Base-by-base conservation (phyloP, 495 filamentous ascomycete species). In the Clavariopsis aquatica region DNA sequence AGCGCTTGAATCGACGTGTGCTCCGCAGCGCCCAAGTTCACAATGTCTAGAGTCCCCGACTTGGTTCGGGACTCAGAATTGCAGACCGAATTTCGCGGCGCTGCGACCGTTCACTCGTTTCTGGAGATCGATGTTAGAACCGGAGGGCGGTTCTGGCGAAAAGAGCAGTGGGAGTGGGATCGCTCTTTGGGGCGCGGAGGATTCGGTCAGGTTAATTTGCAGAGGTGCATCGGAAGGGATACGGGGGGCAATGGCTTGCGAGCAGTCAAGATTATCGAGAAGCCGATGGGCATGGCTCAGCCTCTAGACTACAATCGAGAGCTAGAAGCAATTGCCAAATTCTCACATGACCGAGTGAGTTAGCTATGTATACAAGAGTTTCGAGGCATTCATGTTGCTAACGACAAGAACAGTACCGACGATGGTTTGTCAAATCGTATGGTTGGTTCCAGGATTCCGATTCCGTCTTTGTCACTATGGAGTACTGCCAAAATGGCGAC, bases 401-500 rank as follows among this genome's bases (percentile, higher is more conserved):
- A 60, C 23, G 31, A 17, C 26, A 29, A 52, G 13, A 52, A 26
- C 36, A 71, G 68, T 71, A 71, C 36, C 26, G 63, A 3, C 8
- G 17, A 4, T 66, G 47, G 43, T 71, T 71, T 47, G 66, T 65
- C 15, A 20, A 65, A 46, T 68, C 54, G 2, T 66, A 52, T 57
- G 68, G 68, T 15, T 71, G 68, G 68, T 71, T 28, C 55, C 52
- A 63, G n/a, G 28, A 27, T 20, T 10, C 22, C 2, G 53, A 68
- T 12, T 41, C 68, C 8, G 22, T 71, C 12, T 49, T 52, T 23
- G 57, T 64, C 29, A 28, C 61, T 20, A 64, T 64, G 61, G 65
- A 72, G 72, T 57, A 73, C 68, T 82, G 78, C 72, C 73, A 52
- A 31, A 28, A 66, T 31, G 69, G 69, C 8, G 69, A 72, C 52